phyloP scores from a whole-genome alignment of 768 basidiomycete species.

The Wakefieldia striispora region DNA sequence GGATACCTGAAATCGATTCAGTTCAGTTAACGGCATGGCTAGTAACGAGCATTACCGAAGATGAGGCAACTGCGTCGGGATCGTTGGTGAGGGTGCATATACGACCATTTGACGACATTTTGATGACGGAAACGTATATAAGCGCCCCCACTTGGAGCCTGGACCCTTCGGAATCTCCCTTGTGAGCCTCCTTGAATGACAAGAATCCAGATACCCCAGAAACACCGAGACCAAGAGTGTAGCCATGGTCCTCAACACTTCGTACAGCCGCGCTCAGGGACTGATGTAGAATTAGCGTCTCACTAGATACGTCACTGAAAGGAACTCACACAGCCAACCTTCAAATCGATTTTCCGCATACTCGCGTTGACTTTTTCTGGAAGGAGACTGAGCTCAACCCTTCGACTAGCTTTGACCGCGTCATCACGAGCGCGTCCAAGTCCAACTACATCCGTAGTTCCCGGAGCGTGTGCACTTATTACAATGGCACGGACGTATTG shows the following conservation, averaged over 20 bases:
- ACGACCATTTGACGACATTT: constrained; percentile 73
- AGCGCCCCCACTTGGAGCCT: constrained; percentile 64
- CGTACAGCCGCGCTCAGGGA: constrained; percentile 73
- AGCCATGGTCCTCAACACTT: constrained; percentile 93
- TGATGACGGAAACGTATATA: constrained; percentile 62
- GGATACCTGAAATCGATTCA: constrained; percentile 48
- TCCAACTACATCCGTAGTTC: constrained; percentile 56
- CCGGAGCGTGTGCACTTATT: constrained; percentile 62
- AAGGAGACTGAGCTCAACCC: constrained; percentile 81
- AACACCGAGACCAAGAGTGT: constrained; percentile 83
- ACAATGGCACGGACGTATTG: constrained; percentile 85
- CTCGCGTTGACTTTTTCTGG: constrained; percentile 85
- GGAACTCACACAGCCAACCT: constrained; percentile 66
- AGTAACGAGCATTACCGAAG: constrained; percentile 46
- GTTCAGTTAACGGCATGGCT: not conserved
- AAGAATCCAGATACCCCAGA: constrained; percentile 81
- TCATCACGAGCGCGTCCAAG: constrained; percentile 68
- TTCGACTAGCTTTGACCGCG: constrained; percentile 60
- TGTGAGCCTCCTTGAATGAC: constrained; percentile 67
- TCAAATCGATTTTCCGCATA: constrained; percentile 74
- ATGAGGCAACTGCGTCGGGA: constrained; percentile 43
- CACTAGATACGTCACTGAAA: not conserved
- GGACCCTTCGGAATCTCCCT: constrained; percentile 28
- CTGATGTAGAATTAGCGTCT: constrained; percentile 36
- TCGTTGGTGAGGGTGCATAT: constrained; percentile 70